These are phyloP conservation scores for Wickerhamiella hasegawae DNA, from an alignment of 805 yeast genomes.

Conservation along the genomic window DNA sequence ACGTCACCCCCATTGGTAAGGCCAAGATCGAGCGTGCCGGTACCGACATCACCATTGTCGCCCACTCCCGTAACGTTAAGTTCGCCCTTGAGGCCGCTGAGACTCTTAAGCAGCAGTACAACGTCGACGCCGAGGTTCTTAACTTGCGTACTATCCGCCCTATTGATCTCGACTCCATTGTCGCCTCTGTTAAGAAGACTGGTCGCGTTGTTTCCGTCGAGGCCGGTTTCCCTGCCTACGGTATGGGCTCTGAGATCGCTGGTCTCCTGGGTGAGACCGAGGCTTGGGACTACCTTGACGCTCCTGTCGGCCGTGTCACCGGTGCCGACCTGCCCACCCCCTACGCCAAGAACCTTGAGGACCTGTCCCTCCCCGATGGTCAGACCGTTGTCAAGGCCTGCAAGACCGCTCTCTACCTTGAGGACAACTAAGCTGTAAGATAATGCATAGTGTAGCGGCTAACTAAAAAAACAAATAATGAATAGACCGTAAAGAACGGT, in stretches of 20 bases:
- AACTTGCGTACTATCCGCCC: slow-evolving; percentile 97
- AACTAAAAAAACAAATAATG: background rate
- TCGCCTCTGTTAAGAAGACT: slow-evolving; percentile 87
- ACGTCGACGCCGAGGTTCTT: slow-evolving; percentile 81
- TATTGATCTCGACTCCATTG: slow-evolving; percentile 72
- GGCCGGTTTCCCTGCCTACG: slow-evolving; percentile 95
- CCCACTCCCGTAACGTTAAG: slow-evolving; percentile 84
- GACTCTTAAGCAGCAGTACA: slow-evolving; percentile 63
- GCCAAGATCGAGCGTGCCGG: slow-evolving; percentile 94
- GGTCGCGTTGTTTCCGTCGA: slow-evolving; percentile 92
- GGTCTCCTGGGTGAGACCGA: slow-evolving; percentile 98
- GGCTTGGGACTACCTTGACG: slow-evolving; percentile 95
- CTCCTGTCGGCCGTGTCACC: slow-evolving; percentile 96
- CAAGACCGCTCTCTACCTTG: slow-evolving; percentile 26
- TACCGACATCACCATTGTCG: slow-evolving; percentile 71
- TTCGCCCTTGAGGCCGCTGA: slow-evolving; percentile 85
- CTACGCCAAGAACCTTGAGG: slow-evolving; percentile 89
- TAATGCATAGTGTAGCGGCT: slow-evolving; percentile 13
- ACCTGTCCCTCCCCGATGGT: slow-evolving; percentile 96
- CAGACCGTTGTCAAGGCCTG: slow-evolving; percentile 70
- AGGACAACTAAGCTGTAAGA: too few relatives aligned
- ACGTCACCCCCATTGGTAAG: slow-evolving; percentile 80
- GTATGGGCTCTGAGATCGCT: slow-evolving; percentile 96
- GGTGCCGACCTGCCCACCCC: slow-evolving; percentile 99
- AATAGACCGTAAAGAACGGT: background rate